A percentile compares a stretch with the other conserved stretches of the same genome.
phyloP scores from a whole-genome alignment of 345 rosid species.

The Triadica sebifera region DNA sequence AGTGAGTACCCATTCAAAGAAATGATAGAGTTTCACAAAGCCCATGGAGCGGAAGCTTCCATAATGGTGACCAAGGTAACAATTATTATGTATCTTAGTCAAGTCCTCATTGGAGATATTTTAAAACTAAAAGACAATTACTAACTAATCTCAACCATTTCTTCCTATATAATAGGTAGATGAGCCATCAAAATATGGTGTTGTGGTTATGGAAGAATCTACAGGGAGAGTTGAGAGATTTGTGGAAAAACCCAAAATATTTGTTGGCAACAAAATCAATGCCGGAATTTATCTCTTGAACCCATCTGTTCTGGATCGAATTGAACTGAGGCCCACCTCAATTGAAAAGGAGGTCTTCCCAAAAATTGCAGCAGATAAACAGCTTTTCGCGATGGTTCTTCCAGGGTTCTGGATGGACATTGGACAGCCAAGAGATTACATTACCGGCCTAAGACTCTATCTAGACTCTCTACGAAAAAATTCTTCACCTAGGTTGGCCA shows the following conservation, averaged over 20 bases:
- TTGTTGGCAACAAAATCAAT: conserved; percentile 96
- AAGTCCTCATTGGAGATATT: background rate
- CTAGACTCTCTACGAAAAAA: conserved; percentile 85
- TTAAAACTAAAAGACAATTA: background rate
- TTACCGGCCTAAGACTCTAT: conserved; percentile 87
- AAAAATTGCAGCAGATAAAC: conserved; percentile 72
- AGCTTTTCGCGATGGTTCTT: conserved; percentile 88
- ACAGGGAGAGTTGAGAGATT: conserved; percentile 81
- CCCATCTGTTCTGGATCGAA: conserved; percentile 84
- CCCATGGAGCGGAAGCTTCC: conserved; percentile 98
- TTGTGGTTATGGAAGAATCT: conserved; percentile 87
- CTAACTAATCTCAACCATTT: conserved; percentile 6
- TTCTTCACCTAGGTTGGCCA: conserved; percentile 56
- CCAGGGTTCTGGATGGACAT: conserved; percentile 99
- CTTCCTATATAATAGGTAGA: conserved; percentile 54
- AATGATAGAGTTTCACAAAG: conserved; percentile 81
- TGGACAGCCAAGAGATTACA: conserved; percentile 97
- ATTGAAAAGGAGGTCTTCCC: conserved; percentile 98
- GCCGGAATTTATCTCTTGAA: conserved; percentile 93
- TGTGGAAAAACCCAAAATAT: conserved; percentile 91
- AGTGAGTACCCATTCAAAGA: conserved; percentile 88
- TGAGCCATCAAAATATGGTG: conserved; percentile 98
- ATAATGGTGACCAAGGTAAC: conserved; percentile 98
- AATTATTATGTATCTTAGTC: background rate
- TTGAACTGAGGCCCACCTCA: conserved; percentile 90